phyloP scores from a whole-genome alignment of 345 rosid species.

The Aurinia saxatilis region DNA sequence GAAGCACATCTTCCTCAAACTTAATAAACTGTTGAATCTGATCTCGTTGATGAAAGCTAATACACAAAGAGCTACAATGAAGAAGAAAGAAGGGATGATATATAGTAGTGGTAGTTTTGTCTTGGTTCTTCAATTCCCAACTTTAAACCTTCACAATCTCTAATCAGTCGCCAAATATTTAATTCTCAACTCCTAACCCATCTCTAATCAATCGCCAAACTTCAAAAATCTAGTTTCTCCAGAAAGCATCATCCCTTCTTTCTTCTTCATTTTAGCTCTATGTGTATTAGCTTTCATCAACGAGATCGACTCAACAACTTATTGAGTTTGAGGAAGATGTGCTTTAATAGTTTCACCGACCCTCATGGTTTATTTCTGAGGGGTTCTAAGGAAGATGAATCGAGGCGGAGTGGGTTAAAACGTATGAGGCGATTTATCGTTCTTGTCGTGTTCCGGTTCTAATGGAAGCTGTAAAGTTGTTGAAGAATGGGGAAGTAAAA shows the following conservation, averaged over 20 bases:
- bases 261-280: conserved; percentile 54
- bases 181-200: too few relatives aligned
- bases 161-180: too few relatives aligned
- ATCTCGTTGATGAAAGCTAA: conserved; percentile 53
- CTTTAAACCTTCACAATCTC: too few relatives aligned
- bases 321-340: conserved; percentile 40
- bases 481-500: conserved; percentile 28
- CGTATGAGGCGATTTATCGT: conserved; percentile 61
- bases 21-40: conserved; percentile 39
- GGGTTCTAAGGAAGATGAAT: conserved; percentile 44
- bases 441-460: conserved; percentile 67
- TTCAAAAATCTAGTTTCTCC: too few relatives aligned
- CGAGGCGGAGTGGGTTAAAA: conserved; percentile 42
- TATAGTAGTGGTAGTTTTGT: too few relatives aligned
- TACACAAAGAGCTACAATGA: conserved; percentile 53
- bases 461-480: conserved; percentile 71
- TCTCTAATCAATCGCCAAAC: too few relatives aligned
- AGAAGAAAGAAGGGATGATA: conserved; percentile 45
- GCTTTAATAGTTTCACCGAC: too few relatives aligned
- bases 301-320: conserved; percentile 44
- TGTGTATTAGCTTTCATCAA: conserved; percentile 55
- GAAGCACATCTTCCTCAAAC: conserved; percentile 46
- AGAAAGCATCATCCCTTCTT: conserved; percentile 42
- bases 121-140: too few relatives aligned
- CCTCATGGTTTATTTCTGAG: too few relatives aligned